Conservation (phyloP, 768 basidiomycete genomes). For the Guyanaporus albipodus region DNA sequence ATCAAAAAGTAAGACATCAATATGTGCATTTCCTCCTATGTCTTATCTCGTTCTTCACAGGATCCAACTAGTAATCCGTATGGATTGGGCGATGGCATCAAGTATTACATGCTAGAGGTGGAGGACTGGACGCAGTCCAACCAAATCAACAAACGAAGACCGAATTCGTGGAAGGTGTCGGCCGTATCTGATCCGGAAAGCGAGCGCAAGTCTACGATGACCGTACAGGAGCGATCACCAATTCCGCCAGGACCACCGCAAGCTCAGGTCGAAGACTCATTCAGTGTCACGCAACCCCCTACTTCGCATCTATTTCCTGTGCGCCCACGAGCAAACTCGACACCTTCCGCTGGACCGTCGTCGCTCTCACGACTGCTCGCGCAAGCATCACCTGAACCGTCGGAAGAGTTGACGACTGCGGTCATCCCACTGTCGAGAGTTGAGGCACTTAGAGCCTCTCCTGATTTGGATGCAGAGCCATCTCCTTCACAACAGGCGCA, state of each 20-base stretch:
- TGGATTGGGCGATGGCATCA: constrained; percentile 80
- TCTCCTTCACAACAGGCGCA: constrained; percentile 33
- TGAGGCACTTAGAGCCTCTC: constrained; percentile 31
- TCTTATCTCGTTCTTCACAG: constrained; percentile 36
- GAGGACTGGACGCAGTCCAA: constrained; percentile 88
- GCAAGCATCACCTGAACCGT: constrained; percentile 50
- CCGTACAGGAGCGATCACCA: constrained; percentile 12
- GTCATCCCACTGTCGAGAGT: constrained; percentile 26
- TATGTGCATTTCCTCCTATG: not conserved
- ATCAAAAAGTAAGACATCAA: constrained; percentile 55
- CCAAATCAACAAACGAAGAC: constrained; percentile 54
- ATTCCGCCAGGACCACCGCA: constrained; percentile 59
- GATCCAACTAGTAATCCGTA: constrained; percentile 87
- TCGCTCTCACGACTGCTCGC: constrained; percentile 77
- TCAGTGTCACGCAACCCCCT: constrained; percentile 60
- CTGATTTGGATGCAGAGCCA: not conserved
- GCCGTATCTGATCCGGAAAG: constrained; percentile 37
- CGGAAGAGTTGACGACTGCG: constrained; percentile 33
- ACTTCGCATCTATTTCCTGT: constrained; percentile 64
- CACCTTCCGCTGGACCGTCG: constrained; percentile 68
- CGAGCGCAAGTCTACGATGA: constrained; percentile 29
- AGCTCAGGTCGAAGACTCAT: constrained; percentile 70
- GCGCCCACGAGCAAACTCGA: constrained; percentile 62
- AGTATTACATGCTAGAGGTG: constrained; percentile 91
- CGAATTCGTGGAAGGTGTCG: constrained; percentile 48